Percentiles rank a stretch among this genome's conserved stretches.
Conservation (phyloP, 148 eudicot species). For the Simmondsia chinensis region DNA sequence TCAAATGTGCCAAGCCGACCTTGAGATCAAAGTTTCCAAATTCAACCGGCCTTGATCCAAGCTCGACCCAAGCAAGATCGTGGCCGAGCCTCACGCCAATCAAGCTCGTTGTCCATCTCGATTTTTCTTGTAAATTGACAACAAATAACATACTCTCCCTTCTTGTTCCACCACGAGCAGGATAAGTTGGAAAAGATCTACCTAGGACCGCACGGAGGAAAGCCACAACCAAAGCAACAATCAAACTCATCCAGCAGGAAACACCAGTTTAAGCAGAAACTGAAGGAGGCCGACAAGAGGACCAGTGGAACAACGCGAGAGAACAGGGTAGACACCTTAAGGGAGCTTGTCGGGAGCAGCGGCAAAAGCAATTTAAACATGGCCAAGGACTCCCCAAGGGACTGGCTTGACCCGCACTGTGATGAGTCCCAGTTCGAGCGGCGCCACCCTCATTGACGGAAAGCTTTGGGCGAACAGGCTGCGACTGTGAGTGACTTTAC, state of each 20-base stretch:
- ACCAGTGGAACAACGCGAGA: conserved; percentile 56
- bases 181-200: conserved; percentile 67
- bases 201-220: conserved; percentile 98
- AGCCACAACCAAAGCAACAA: conserved; percentile 76
- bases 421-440: conserved; percentile 73
- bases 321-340: conserved; percentile 68
- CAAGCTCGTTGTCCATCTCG: no score
- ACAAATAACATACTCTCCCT: background rate
- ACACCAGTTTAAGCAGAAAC: conserved; percentile 81
- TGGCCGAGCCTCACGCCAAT: no score
- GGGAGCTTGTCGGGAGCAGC: conserved; percentile 67
- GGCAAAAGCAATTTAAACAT: conserved; percentile 26
- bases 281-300: conserved; percentile 78
- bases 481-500: no score
- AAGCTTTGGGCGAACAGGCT: no score
- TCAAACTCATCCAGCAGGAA: conserved; percentile 47
- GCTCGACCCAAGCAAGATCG: no score
- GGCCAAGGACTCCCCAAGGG: conserved; percentile 53
- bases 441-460: conserved; percentile 25
- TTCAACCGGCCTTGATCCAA: no score
- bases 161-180: conserved; percentile 23
- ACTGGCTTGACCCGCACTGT: conserved; percentile 97
- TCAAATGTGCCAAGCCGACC: background rate
- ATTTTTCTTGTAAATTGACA: no score
- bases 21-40: no score